phyloP scores from a whole-genome alignment of 768 basidiomycete species.

The Tulasnella sp. region DNA sequence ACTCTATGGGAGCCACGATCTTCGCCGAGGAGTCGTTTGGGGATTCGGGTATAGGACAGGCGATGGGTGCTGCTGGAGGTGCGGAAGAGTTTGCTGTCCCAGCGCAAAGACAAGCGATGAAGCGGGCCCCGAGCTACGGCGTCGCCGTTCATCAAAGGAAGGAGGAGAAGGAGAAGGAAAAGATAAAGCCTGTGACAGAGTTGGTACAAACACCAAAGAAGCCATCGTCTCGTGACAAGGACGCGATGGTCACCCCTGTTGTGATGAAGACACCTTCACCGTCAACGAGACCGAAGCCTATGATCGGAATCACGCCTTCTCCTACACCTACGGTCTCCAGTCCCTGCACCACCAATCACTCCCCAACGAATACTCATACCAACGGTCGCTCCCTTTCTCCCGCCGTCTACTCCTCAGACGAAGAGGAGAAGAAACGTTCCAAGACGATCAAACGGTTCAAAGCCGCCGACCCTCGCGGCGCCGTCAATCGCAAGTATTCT shows the following conservation, averaged over 20 bases:
- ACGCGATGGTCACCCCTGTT: background rate
- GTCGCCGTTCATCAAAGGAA: conserved; percentile 11
- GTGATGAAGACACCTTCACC: background rate
- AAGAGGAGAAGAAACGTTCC: conserved; percentile 11
- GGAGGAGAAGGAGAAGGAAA: background rate
- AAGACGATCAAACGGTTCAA: conserved; percentile 10
- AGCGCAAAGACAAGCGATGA: background rate
- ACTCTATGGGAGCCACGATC: conserved; percentile 4
- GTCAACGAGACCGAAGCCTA: background rate
- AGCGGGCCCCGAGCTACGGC: conserved; percentile 13
- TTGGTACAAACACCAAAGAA: background rate
- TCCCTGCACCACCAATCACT: background rate
- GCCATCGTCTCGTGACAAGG: no score
- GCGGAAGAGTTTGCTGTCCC: background rate
- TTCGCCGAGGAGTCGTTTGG: background rate
- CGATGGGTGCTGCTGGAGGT: conserved; percentile 12
- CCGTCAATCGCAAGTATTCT: background rate
- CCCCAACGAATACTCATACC: background rate
- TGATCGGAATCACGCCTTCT: background rate
- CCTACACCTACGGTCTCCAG: no score
- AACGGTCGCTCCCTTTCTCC: conserved; percentile 1
- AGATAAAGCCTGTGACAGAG: background rate
- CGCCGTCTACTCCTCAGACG: conserved; percentile 9
- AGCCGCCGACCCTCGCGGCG: background rate
- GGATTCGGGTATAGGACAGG: background rate